Percentiles rank a stretch among this genome's conserved stretches.
phyloP scores from a whole-genome alignment of 768 basidiomycete species.

The Hortiboletus flavorubellus region DNA sequence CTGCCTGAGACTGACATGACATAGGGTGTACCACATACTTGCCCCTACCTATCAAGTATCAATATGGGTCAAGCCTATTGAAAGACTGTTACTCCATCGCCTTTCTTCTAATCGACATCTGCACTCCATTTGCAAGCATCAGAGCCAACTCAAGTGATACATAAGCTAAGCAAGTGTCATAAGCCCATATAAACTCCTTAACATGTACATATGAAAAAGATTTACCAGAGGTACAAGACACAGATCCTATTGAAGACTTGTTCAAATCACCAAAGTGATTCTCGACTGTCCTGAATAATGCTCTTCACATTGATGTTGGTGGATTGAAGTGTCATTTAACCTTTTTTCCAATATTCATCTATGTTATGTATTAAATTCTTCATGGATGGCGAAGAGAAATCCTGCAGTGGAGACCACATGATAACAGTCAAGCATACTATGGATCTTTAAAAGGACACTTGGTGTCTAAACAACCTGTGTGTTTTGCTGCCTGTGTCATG shows the following conservation, averaged over 20 bases:
- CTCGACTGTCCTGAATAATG: constrained; percentile 22
- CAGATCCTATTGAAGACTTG: constrained; percentile 22
- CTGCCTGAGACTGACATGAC: constrained; percentile 17
- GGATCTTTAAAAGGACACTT: too few species aligned
- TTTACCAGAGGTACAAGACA: constrained; percentile 27
- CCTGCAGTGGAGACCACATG: too few species aligned
- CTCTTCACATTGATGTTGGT: constrained; percentile 22
- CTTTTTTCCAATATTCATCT: constrained; percentile 32
- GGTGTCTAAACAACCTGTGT: too few species aligned
- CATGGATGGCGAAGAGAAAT: too few species aligned
- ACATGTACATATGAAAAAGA: constrained; percentile 31
- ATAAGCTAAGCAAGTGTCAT: constrained; percentile 70
- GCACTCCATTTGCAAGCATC: constrained; percentile 60
- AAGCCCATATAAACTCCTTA: constrained; percentile 52
- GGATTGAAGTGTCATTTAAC: constrained; percentile 28
- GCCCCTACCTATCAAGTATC: constrained; percentile 55
- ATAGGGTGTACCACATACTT: constrained; percentile 29
- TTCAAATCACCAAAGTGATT: constrained; percentile 30
- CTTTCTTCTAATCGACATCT: constrained; percentile 80
- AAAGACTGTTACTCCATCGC: constrained; percentile 64
- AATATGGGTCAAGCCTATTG: constrained; percentile 48
- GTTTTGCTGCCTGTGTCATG: too few species aligned
- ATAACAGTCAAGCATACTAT: too few species aligned
- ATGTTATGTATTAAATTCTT: too few species aligned
- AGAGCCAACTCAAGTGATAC: constrained; percentile 38